Evolutionary conservation across 495 filamentous ascomycete genomes (phyloP).

Genomic region (Cladorrhinum samala): DNA sequence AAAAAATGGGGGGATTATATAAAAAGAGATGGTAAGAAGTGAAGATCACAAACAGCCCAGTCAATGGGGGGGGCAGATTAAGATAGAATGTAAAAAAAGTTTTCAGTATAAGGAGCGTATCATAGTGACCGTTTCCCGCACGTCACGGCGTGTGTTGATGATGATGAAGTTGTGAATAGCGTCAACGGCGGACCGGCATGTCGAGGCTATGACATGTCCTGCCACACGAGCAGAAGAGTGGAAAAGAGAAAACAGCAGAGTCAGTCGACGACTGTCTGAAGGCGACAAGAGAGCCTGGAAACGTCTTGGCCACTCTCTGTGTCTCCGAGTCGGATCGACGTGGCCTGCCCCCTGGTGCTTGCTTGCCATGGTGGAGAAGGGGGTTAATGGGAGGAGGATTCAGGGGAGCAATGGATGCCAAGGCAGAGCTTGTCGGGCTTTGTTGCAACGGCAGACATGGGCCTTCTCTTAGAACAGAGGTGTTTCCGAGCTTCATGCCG

Average conservation of each 20-base stretch:
- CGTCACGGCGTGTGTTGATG: slow-evolving; percentile 17
- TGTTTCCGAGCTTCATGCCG: too few relatives aligned
- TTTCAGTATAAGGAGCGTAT: slow-evolving; percentile 27
- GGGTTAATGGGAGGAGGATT: background rate
- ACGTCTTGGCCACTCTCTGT: background rate
- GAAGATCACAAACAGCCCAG: slow-evolving; percentile 38
- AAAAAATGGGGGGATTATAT: background rate
- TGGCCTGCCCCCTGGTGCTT: background rate
- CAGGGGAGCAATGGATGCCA: slow-evolving; percentile 5
- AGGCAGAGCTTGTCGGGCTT: slow-evolving; percentile 5
- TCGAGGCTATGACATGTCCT: slow-evolving; percentile 19
- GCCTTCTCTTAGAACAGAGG: too few relatives aligned
- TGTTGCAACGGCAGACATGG: background rate
- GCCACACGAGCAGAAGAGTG: slow-evolving; percentile 17
- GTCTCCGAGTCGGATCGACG: background rate
- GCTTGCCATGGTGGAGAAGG: slow-evolving; percentile 5
- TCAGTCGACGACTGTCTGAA: too few relatives aligned
- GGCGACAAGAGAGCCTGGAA: slow-evolving; percentile 6
- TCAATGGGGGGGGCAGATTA: slow-evolving; percentile 49
- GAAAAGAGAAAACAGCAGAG: slow-evolving; percentile 16
- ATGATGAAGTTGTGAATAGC: slow-evolving; percentile 23
- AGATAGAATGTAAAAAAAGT: slow-evolving; percentile 26
- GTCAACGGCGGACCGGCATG: slow-evolving; percentile 17
- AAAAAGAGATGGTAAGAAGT: slow-evolving; percentile 24
- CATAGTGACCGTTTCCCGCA: slow-evolving; percentile 21